These are phyloP conservation scores for Heritiera fomes DNA, from an alignment of 345 rosid species.

Conservation along the genomic window DNA sequence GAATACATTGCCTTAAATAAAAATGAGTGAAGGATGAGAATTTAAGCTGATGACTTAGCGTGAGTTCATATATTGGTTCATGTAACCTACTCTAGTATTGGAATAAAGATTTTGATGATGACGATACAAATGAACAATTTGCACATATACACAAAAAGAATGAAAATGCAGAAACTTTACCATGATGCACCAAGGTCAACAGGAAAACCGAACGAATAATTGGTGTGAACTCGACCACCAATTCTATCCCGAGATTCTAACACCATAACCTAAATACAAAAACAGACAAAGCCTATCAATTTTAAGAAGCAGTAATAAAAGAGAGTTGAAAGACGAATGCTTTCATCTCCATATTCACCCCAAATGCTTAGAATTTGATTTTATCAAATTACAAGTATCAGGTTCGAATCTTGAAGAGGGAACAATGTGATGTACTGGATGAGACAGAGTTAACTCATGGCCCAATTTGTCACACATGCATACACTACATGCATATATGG, in stretches of 20 bases:
- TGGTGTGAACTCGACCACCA: conserved; percentile 84
- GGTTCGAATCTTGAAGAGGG: not conserved
- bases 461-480: not conserved
- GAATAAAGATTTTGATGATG: too few species aligned
- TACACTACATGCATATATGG: not conserved
- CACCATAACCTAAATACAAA: conserved; percentile 57
- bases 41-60: too few species aligned
- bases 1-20: too few species aligned
- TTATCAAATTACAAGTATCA: not conserved
- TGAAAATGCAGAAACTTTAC: conserved; percentile 17
- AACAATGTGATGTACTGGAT: not conserved
- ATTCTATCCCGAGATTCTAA: conserved; percentile 86
- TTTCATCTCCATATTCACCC: not conserved
- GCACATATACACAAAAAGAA: too few species aligned
- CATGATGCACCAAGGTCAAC: conserved; percentile 98
- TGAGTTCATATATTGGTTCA: too few species aligned
- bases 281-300: not conserved
- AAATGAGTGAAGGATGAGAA: too few species aligned
- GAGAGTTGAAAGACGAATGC: not conserved
- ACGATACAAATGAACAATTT: too few species aligned
- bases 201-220: conserved; percentile 88
- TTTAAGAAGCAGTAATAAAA: conserved; percentile 13
- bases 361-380: not conserved
- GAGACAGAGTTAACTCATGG: not conserved
- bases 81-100: too few species aligned